Evolutionary conservation across 2,329 filamentous ascomycete species (phyloP), one percentile per base, ranked within the genome.

Genomic region (Pseudogymnoascus sp.): DNA sequence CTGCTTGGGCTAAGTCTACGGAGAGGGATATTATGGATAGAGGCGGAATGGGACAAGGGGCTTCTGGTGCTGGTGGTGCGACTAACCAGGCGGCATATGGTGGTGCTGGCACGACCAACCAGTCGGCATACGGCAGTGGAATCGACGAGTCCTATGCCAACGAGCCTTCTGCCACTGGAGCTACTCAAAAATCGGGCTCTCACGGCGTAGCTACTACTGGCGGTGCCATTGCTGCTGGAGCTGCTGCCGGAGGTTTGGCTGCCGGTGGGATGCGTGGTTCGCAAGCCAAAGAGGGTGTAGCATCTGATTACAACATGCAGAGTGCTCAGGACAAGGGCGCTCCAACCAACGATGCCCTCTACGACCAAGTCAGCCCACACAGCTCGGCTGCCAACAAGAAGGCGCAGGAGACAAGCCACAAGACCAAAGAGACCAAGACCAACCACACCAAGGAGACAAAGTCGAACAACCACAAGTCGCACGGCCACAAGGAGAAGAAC

Each of bases 11-110:
- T 12, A 54, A 33, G 9, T 54, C 47, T 11, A 54, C 47, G 1
- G 47, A 54, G 47, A 54, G 9, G 47, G 47, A 54, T n/a, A 28
- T 54, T 54, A 33, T 54, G 47, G 47, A 54, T 54, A 33, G 9
- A 25, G 47, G 47, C 11, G 22, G 47, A 3, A 33, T 54, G 47
- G 47, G 47, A 7, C 47, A 54, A 5, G 43, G 43, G 20, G 2
- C 20, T 16, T 28, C 28, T 6, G 43, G 43, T 22, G 18, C 18
- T 43, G 39, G 39, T 43, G 39, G 30, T 33, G 30, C 22, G 22
- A 12, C 22, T 11, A 28, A 47, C 22, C 41, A 20, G n/a, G 37
- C 16, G 16, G 37, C 37, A 39, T 39, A 39, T 39, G 38, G 38
- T 18, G 16, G n/a, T 12, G 12, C n/a, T 39, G 37, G 37, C 9